Conservation (phyloP, 805 yeast species). For the Saturnispora diversa region DNA sequence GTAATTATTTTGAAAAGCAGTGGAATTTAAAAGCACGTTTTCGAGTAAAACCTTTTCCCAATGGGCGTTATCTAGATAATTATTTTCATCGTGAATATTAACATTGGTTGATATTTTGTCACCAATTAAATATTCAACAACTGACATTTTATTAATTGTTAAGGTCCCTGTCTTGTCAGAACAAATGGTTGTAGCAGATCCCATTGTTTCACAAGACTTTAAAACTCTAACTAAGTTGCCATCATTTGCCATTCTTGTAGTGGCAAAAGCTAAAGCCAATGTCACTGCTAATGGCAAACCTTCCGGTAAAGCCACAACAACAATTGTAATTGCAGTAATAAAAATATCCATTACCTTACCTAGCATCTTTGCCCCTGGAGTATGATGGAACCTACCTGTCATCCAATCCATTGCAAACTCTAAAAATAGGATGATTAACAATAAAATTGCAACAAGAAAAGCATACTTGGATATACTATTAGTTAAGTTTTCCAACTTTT, state of each 20-base stretch:
- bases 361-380: slow-evolving; percentile 68
- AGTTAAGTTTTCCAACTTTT: slow-evolving; percentile 71
- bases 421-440: slow-evolving; percentile 71
- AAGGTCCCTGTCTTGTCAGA: slow-evolving; percentile 97
- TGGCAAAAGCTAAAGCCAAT: slow-evolving; percentile 92
- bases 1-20: slow-evolving; percentile 69
- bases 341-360: slow-evolving; percentile 74
- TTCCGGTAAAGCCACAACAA: slow-evolving; percentile 99
- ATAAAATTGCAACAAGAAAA: slow-evolving; percentile 69
- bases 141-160: slow-evolving; percentile 89
- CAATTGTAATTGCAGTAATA: slow-evolving; percentile 84
- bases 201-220: slow-evolving; percentile 96
- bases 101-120: slow-evolving; percentile 43
- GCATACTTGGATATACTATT: slow-evolving; percentile 96
- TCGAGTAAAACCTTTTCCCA: slow-evolving; percentile 32
- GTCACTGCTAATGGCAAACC: slow-evolving; percentile 98
- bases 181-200: slow-evolving; percentile 94
- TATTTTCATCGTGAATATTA: slow-evolving; percentile 22
- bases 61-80: slow-evolving; percentile 4
- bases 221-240: slow-evolving; percentile 92
- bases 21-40: slow-evolving; percentile 71
- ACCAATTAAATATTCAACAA: slow-evolving; percentile 71
- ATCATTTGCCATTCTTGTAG: slow-evolving; percentile 95
- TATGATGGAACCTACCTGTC: slow-evolving; percentile 27
- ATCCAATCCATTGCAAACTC: slow-evolving; percentile 38